Evolutionary conservation across 106 monocot species (phyloP), one percentile per base, ranked within the genome.

Genomic region (Amphibolis antarctica): DNA sequence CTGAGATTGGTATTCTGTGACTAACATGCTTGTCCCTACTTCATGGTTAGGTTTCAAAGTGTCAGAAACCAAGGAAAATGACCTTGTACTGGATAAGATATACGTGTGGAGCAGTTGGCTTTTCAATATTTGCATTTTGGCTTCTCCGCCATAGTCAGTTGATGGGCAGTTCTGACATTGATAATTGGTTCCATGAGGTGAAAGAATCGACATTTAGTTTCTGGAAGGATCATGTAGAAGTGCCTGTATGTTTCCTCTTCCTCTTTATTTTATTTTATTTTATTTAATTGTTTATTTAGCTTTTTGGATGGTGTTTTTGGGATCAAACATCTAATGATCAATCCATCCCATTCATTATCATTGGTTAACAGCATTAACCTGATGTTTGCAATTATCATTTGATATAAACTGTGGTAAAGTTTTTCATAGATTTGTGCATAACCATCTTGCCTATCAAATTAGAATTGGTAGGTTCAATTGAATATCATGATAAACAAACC

Each of bases 121-220:
- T 96, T 60, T 96, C 90, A 42, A 57, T 76, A 60, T 90, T 83
- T 70, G 86, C 89, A 44, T 7, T 90, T 49, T 96, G 96, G 96
- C 71, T 96, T 57, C 69, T 96, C 51, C 79, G 84, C 12, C 96
- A 96, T 69, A 96, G 96, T 75, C 77, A 86, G 59, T 78, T 96
- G 70, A 87, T 82, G 89, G 96, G 96, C 71, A 90, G 96, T 80
- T 75, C 89, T 63, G 90, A 96, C 65, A 89, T 96, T 63, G 96
- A 96, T 76, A 86, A 86, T 46, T 96, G 96, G 89, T 76, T 96
- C 26, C 81, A 26, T 61, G 86, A 90, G 68, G 86, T 84, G 64
- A 96, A 87, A 59, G 96, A 96, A 68, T 96, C 96, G 42, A 78
- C 80, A 13, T 46, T 64, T 71, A 67, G 65, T 61, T 96, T 96